Evolutionary conservation across 208 protist species (phyloP), one percentile per base, ranked within the genome.

Genomic region (Trypanosomatidae sp.): DNA sequence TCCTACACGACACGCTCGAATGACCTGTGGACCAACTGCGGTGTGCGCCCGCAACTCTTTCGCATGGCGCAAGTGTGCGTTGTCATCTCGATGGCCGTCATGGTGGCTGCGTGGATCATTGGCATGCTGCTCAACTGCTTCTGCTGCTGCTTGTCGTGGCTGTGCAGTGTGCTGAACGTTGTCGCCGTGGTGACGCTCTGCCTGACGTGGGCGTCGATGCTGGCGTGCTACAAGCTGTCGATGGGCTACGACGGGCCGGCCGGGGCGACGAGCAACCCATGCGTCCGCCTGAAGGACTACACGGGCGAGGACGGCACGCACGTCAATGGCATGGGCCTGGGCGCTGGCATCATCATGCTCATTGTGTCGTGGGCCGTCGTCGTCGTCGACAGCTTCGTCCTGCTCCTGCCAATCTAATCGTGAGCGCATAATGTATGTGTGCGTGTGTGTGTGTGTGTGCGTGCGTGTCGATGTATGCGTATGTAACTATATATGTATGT

Each of bases 201-300:
- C 22, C n/a, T 71, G 2, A 39, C 52, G 35, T 79, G 70, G 70
- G 61, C 41, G n/a, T 60, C 40, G 26, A 73, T 73, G 60, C 30
- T 62, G 8, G 30, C 67, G 45, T 43, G 41, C 46, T 77, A 65
- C 52, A 15, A 39, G 19, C 32, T 27, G 4, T 48, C 46, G 11
- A 53, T 45, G 33, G 57, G 47, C 27, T 45, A 18, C 32, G 33
- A 55, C 22, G 11, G 15, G 7, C 15, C 23, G 5, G 19, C 0
- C 0, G 21, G 10, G 11, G 43, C 33, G 1, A 35, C 37, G 2
- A 16, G 43, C 24, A 38, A 56, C 23, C 40, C 55, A 19, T 63
- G 60, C 35, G 41, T 46, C 20, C 38, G 26, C 15, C 19, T 68
- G 15, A 44, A 48, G 7, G 27, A 69, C 18, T 61, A 48, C 38